phyloP scores from a whole-genome alignment of 371 early-diverging fungal genomes.

The Encephalitozoon hellem region DNA sequence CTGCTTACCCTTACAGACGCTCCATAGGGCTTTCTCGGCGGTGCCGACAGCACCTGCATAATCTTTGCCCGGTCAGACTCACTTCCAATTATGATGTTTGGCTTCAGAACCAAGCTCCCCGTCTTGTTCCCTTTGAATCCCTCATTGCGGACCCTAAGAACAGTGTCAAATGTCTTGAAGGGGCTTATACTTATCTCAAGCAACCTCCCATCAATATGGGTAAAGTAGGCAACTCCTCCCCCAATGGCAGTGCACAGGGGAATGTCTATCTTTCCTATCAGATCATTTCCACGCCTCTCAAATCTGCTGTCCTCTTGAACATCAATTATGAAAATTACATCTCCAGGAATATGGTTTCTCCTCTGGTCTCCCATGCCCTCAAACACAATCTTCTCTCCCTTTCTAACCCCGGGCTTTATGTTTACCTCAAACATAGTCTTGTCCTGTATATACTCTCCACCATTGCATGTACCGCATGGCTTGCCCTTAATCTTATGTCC shows the following conservation, averaged over 20 bases:
- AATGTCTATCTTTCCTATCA: constrained; percentile 32
- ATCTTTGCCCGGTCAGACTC: constrained; percentile 26
- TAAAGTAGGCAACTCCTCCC: constrained; percentile 42
- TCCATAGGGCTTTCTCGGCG: constrained; percentile 2
- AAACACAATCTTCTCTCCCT: constrained; percentile 35
- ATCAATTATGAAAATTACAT: constrained; percentile 49
- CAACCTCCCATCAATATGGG: constrained; percentile 41
- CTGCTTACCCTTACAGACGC: background rate
- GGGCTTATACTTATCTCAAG: constrained; percentile 31
- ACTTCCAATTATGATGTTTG: constrained; percentile 26
- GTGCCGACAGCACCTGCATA: background rate
- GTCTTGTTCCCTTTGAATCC: constrained; percentile 21
- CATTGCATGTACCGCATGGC: constrained; percentile 51
- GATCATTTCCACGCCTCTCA: constrained; percentile 35
- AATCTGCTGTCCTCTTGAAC: constrained; percentile 41
- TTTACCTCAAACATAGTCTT: constrained; percentile 41
- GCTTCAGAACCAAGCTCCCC: constrained; percentile 36
- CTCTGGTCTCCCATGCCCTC: constrained; percentile 53
- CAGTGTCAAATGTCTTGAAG: constrained; percentile 28
- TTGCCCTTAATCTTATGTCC: constrained; percentile 45
- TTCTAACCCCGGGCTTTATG: constrained; percentile 46
- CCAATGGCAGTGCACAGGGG: constrained; percentile 34
- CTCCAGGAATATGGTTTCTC: constrained; percentile 38
- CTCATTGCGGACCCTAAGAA: constrained; percentile 32
- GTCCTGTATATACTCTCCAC: constrained; percentile 34